A percentile compares a stretch with the other conserved stretches of the same genome.
Conservation (phyloP, 202 grass and related monocot genomes). For the Schoenoplectus triqueter region DNA sequence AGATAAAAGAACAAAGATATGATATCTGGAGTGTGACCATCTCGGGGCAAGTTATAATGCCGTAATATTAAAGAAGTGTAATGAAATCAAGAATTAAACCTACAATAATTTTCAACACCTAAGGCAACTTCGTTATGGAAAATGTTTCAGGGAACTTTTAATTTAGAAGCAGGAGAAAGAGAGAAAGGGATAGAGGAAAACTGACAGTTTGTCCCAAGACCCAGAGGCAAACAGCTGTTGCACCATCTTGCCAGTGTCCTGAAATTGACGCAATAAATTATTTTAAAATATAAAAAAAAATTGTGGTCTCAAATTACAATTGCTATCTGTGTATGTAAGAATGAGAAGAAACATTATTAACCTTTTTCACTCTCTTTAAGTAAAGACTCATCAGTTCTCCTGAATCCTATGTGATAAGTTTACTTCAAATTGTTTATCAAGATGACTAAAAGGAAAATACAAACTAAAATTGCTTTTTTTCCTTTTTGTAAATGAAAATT, state of each 20-base stretch:
- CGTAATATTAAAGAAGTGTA: background rate
- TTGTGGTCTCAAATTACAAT: background rate
- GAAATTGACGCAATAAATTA: slow-evolving; percentile 34
- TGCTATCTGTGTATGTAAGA: slow-evolving; percentile 6
- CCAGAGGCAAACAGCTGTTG: slow-evolving; percentile 93
- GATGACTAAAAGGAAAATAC: slow-evolving; percentile 17
- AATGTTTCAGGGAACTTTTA: background rate
- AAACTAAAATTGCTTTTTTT: background rate
- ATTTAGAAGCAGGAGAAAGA: background rate
- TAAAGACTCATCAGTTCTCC: slow-evolving; percentile 66
- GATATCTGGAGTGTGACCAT: background rate
- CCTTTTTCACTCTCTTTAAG: slow-evolving; percentile 88
- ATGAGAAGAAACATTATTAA: slow-evolving; percentile 34
- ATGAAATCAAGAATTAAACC: background rate
- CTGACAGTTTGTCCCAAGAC: slow-evolving; percentile 76
- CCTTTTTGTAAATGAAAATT: background rate
- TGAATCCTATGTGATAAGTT: slow-evolving; percentile 57
- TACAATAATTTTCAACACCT: background rate
- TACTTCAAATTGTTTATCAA: background rate
- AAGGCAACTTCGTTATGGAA: background rate
- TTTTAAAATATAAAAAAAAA: background rate
- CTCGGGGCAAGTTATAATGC: background rate
- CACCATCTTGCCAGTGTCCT: slow-evolving; percentile 98
- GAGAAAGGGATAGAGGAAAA: slow-evolving; percentile 24
- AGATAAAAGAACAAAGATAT: slow-evolving; percentile 3